Percentiles rank a stretch among this genome's conserved stretches.
These are phyloP conservation scores for Sporopachydermia quercuum DNA, from an alignment of 805 yeast genomes.

Conservation along the genomic window DNA sequence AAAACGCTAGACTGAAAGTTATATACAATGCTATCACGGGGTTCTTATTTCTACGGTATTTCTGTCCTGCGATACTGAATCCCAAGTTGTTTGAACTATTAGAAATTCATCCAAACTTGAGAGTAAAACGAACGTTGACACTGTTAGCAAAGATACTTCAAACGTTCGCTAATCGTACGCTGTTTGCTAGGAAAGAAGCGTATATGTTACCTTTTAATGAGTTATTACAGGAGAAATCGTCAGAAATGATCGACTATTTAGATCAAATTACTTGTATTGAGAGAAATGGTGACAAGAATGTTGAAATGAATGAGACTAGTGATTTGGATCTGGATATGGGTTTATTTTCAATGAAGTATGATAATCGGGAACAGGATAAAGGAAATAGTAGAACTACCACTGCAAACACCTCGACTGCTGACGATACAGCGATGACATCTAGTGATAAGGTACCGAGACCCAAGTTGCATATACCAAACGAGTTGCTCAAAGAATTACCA, in stretches of 20 bases:
- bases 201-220: constrained; percentile 56
- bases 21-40: constrained; percentile 69
- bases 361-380: no score
- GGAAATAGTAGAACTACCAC: no score
- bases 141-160: constrained; percentile 66
- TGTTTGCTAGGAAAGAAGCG: constrained; percentile 74
- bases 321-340: no score
- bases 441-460: background rate
- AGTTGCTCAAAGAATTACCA: background rate
- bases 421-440: no score
- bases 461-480: background rate
- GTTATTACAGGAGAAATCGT: constrained; percentile 43
- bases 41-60: constrained; percentile 66
- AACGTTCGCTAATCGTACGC: constrained; percentile 62
- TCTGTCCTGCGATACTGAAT: constrained; percentile 88
- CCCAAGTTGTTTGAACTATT: constrained; percentile 75
- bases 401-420: no score
- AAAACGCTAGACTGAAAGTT: constrained; percentile 31
- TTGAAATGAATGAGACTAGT: background rate
- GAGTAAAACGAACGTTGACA: constrained; percentile 63
- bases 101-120: constrained; percentile 53
- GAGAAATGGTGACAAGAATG: background rate
- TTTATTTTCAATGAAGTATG: no score
- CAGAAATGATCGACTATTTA: constrained; percentile 51
- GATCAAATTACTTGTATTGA: constrained; percentile 42